Evolutionary conservation across 2,329 filamentous ascomycete genomes (phyloP).

Genomic region (Pezicula rhizophila): DNA sequence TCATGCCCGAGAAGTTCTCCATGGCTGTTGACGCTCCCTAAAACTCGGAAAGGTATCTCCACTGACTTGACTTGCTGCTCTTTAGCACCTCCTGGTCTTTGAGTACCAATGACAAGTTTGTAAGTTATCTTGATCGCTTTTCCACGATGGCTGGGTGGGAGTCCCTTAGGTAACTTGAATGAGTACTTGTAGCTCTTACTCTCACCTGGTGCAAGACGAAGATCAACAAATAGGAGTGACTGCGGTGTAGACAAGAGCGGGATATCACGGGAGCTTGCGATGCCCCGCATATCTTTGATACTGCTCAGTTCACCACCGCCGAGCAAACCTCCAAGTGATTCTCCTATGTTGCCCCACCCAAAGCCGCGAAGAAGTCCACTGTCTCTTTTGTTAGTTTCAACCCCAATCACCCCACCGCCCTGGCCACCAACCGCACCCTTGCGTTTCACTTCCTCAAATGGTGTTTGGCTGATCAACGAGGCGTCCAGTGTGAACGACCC

Average conservation of each 20-base stretch:
- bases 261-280: conserved; percentile 78
- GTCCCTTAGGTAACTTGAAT: conserved; percentile 76
- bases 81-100: conserved; percentile 70
- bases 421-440: conserved; percentile 87
- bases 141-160: conserved; percentile 88
- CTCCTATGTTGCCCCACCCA: conserved; percentile 83
- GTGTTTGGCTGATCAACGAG: conserved; percentile 79
- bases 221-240: conserved; percentile 90
- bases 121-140: conserved; percentile 93
- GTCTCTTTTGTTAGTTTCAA: conserved; percentile 66
- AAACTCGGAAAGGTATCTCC: conserved; percentile 85
- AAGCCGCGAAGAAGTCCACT: conserved; percentile 77
- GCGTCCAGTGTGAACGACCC: conserved; percentile 90
- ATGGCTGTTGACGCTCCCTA: conserved; percentile 84
- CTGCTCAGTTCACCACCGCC: conserved; percentile 83
- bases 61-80: conserved; percentile 86
- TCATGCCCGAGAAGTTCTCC: conserved; percentile 91
- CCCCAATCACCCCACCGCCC: conserved; percentile 77
- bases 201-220: conserved; percentile 81
- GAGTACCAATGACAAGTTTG: conserved; percentile 84
- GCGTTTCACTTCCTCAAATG: conserved; percentile 92
- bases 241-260: conserved; percentile 92
- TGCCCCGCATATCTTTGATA: conserved; percentile 90
- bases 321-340: conserved; percentile 81
- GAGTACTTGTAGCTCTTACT: conserved; percentile 81